These are phyloP conservation scores for Lepiota venenata DNA, from an alignment of 768 basidiomycete genomes.

Conservation along the genomic window DNA sequence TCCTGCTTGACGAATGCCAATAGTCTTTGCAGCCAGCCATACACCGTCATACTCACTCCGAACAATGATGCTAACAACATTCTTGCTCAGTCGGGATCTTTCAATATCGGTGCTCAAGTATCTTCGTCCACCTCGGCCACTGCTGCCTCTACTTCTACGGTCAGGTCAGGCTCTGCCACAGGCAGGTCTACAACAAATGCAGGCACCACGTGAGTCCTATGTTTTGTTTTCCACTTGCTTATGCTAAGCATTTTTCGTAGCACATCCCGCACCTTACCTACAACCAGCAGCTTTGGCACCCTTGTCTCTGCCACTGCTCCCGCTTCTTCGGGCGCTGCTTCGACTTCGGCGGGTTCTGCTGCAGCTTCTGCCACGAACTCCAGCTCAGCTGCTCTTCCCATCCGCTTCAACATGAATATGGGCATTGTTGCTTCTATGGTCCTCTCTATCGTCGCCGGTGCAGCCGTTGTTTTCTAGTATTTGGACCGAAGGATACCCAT, in stretches of 20 bases:
- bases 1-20: neutral
- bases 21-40: conserved; percentile 20
- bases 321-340: conserved; percentile 9
- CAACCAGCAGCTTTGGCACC: conserved; percentile 15
- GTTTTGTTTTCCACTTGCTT: neutral
- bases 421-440: conserved; percentile 11
- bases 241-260: neutral
- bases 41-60: conserved; percentile 45
- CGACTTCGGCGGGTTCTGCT: conserved; percentile 13
- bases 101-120: conserved; percentile 34
- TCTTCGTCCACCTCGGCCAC: conserved; percentile 9
- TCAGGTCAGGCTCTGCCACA: no score
- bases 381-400: conserved; percentile 26
- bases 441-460: conserved; percentile 45
- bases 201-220: conserved; percentile 11
- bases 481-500: neutral
- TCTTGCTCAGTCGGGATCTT: conserved; percentile 34
- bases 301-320: conserved; percentile 14
- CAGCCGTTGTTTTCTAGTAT: conserved; percentile 39
- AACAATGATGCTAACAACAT: conserved; percentile 42
- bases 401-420: conserved; percentile 24
- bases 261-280: conserved; percentile 1
- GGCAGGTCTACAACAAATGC: neutral
- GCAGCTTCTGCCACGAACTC: conserved; percentile 22
- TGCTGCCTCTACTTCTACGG: neutral